Percentiles rank a stretch among this genome's conserved stretches.
These are phyloP conservation scores for Russula lepida DNA, from an alignment of 768 basidiomycete species.

Conservation along the genomic window DNA sequence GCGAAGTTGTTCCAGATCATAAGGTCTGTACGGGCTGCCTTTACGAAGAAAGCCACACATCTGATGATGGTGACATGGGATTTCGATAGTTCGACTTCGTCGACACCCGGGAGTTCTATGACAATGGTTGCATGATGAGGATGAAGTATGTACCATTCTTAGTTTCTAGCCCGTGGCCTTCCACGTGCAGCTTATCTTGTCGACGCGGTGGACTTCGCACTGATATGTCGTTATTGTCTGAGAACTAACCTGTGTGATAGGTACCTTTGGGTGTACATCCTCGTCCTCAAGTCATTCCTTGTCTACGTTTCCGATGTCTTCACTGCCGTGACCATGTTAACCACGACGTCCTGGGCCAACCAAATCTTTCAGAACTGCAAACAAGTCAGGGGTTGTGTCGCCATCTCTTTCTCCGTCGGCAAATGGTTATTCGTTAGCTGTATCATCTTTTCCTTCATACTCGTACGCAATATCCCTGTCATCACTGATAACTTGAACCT, in stretches of 20 bases:
- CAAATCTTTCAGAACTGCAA: conserved; percentile 78
- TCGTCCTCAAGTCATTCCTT: conserved; percentile 90
- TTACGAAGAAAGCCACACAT: background rate
- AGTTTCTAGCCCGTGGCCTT: background rate
- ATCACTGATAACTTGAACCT: background rate
- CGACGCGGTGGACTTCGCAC: background rate
- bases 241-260: conserved; percentile 32
- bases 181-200: background rate
- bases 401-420: conserved; percentile 80
- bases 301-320: conserved; percentile 98
- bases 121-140: conserved; percentile 80
- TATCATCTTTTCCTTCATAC: conserved; percentile 95
- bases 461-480: conserved; percentile 43
- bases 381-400: conserved; percentile 55
- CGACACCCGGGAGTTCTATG: conserved; percentile 86
- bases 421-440: conserved; percentile 98
- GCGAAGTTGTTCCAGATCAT: conserved; percentile 95
- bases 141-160: conserved; percentile 48
- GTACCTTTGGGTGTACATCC: conserved; percentile 88
- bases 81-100: conserved; percentile 84
- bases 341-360: conserved; percentile 83
- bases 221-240: background rate
- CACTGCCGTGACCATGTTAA: conserved; percentile 93
- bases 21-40: conserved; percentile 49
- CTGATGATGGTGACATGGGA: background rate